phyloP scores from a whole-genome alignment of 139 green algal species.

The Chlamydomonas schloesseri region DNA sequence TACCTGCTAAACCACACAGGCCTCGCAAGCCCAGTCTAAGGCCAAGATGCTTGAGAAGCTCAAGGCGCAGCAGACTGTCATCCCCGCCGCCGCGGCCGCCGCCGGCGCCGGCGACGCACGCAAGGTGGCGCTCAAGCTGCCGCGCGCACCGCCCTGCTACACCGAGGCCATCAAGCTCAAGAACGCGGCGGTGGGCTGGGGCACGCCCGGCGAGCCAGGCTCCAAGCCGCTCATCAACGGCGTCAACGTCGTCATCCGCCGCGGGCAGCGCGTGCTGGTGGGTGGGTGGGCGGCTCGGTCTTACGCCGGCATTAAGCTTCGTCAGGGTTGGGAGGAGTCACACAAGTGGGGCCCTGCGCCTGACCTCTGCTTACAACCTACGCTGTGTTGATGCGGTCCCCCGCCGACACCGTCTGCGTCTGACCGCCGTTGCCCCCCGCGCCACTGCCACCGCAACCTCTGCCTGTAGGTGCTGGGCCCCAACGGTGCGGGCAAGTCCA shows the following conservation, averaged over 20 bases:
- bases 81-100: slow-evolving; percentile 52
- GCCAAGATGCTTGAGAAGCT: slow-evolving; percentile 79
- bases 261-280: slow-evolving; percentile 68
- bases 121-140: slow-evolving; percentile 72
- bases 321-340: too few species aligned
- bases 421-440: neutral
- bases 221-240: slow-evolving; percentile 48
- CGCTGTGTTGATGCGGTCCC: too few species aligned
- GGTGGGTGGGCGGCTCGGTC: neutral
- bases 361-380: too few species aligned
- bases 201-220: neutral
- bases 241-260: slow-evolving; percentile 64
- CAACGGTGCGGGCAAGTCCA: slow-evolving; percentile 78
- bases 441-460: too few species aligned
- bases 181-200: slow-evolving; percentile 67
- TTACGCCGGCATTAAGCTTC: too few species aligned
- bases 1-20: slow-evolving; percentile 51
- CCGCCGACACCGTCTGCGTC: too few species aligned
- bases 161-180: slow-evolving; percentile 67
- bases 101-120: slow-evolving; percentile 56
- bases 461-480: slow-evolving; percentile 66
- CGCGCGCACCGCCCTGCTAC: slow-evolving; percentile 70
- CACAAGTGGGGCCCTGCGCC: too few species aligned
- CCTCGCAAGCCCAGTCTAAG: slow-evolving; percentile 73
- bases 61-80: slow-evolving; percentile 54